These are phyloP conservation scores for Bolboschoenoplectus hybrid DNA, from an alignment of 202 grass and related monocot genomes.

Conservation along the genomic window DNA sequence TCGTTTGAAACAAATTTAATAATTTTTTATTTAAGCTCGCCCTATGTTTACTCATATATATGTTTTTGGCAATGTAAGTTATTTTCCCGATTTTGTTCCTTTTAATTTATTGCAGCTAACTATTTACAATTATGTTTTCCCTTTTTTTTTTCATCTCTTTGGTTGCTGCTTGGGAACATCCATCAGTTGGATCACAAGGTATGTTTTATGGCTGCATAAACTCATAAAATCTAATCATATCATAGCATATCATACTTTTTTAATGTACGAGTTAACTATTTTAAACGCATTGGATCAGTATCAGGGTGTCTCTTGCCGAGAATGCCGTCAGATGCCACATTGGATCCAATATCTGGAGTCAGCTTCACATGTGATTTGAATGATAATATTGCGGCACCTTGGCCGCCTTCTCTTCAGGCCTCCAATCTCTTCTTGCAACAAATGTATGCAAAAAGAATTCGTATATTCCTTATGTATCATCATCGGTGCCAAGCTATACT, in stretches of 20 bases:
- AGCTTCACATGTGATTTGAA: slow-evolving; percentile 99
- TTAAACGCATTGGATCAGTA: slow-evolving; percentile 47
- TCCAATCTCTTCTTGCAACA: slow-evolving; percentile 76
- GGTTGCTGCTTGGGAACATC: slow-evolving; percentile 36
- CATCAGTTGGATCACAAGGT: slow-evolving; percentile 99
- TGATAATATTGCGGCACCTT: slow-evolving; percentile 98
- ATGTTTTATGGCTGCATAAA: slow-evolving; percentile 30
- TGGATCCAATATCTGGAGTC: slow-evolving; percentile 73
- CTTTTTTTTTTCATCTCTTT: slow-evolving; percentile 38
- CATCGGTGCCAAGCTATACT: slow-evolving; percentile 9
- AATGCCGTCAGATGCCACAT: slow-evolving; percentile 90
- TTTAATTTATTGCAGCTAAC: slow-evolving; percentile 8
- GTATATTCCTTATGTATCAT: slow-evolving; percentile 21
- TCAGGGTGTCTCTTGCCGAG: slow-evolving; percentile 98
- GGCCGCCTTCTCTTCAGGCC: slow-evolving; percentile 71
- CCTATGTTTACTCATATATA: no score
- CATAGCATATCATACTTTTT: neutral
- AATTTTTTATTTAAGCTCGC: no score
- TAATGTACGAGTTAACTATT: slow-evolving; percentile 24
- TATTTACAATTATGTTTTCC: neutral
- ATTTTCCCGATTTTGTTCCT: neutral
- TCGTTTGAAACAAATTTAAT: no score
- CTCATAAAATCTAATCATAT: neutral
- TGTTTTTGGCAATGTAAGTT: neutral
- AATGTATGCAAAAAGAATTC: slow-evolving; percentile 61